Evolutionary conservation across 2,329 filamentous ascomycete species (phyloP), one percentile per base, ranked within the genome.

Genomic region (Dothideomycetes sp.): DNA sequence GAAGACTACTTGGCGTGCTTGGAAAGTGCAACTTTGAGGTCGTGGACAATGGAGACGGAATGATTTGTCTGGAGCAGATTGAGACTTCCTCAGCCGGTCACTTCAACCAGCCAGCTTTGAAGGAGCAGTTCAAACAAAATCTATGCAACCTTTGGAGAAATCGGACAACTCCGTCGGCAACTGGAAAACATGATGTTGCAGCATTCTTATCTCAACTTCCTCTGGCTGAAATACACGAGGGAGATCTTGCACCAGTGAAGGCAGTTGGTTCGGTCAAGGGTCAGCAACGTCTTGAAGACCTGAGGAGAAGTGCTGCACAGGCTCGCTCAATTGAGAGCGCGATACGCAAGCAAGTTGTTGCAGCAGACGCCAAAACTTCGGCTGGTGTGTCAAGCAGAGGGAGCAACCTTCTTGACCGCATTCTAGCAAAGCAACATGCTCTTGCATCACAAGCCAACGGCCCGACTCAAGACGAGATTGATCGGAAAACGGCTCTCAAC

Each of bases 241-340:
- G 73, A 54, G 60, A 66, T 4, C 72, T 73, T 0, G 54, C 72
- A 10, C 55, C 61, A 19, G 42, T 43, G 30, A 74, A 72, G 40
- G 64, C 71, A 15, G 71, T 75, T 10, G 72, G 75, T 1, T 49
- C 80, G 4, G 65, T 71, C 36, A 83, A 79, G 52, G 81, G 81
- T 19, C 79, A 84, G 48, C 73, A 73, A 43, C 73, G 79, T 5
- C 66, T 88, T n/a, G 69, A 77, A 42, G 77, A 81, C 36, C 66
- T 88, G 49, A 84, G 80, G 57, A 68, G 68, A 44, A 49, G 47
- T 38, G 45, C 49, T 18, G 45, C 43, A n/a, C 55, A 17, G 47
- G 57, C 40, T 36, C 51, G 14, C 47, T 52, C 43, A 58, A 59
- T 47, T 54, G 56, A 46, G 42, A 53, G 1, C 49, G 47, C 51